These are phyloP conservation scores for Clavariopsis aquatica DNA, from an alignment of 495 filamentous ascomycete genomes.

Conservation along the genomic window DNA sequence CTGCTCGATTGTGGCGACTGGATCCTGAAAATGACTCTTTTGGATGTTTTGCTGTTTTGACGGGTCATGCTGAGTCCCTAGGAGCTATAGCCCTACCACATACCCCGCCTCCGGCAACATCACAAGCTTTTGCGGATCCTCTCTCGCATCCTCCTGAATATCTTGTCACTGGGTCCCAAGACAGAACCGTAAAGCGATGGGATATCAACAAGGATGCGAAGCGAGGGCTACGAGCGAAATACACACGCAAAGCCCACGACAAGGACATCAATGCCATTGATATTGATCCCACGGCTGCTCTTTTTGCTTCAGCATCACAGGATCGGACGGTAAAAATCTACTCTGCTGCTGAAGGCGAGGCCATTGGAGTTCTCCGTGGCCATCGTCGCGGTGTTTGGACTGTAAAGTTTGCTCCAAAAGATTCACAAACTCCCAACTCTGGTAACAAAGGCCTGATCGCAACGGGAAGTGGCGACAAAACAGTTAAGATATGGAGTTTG, in stretches of 20 bases:
- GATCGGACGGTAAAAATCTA: slow-evolving; percentile 97
- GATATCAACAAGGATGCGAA: slow-evolving; percentile 57
- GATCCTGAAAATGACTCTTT: slow-evolving; percentile 76
- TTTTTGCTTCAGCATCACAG: slow-evolving; percentile 95
- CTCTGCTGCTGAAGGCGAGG: slow-evolving; percentile 83
- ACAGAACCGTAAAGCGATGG: slow-evolving; percentile 92
- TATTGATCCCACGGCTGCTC: slow-evolving; percentile 60
- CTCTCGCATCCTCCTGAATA: slow-evolving; percentile 79
- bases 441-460: slow-evolving; percentile 70
- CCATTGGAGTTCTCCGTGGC: slow-evolving; percentile 83
- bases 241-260: slow-evolving; percentile 92
- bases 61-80: slow-evolving; percentile 90
- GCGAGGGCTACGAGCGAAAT: slow-evolving; percentile 52
- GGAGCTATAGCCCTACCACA: slow-evolving; percentile 87
- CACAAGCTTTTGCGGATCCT: slow-evolving; percentile 64
- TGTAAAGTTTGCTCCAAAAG: slow-evolving; percentile 78
- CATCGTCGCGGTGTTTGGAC: slow-evolving; percentile 96
- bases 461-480: slow-evolving; percentile 93
- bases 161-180: slow-evolving; percentile 87
- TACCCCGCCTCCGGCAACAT: slow-evolving; percentile 60
- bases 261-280: slow-evolving; percentile 98
- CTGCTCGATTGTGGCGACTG: slow-evolving; percentile 85
- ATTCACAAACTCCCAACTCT: slow-evolving; percentile 67
- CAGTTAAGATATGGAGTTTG: slow-evolving; percentile 92
- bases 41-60: slow-evolving; percentile 74